Base-by-base conservation (phyloP, 257 asterid species). In the Scutellaria baicalensis region DNA sequence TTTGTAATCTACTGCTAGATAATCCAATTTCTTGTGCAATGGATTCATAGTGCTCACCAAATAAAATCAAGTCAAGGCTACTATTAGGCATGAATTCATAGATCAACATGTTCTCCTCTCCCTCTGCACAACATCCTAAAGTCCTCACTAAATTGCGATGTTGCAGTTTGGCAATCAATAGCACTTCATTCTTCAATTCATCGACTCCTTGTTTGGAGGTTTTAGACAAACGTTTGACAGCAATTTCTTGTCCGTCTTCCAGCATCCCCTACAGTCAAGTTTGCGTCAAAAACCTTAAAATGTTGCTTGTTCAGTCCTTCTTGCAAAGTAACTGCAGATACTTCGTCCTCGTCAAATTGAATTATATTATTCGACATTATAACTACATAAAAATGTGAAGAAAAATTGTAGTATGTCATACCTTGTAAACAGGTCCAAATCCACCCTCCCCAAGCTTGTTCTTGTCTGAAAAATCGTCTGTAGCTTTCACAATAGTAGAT, bases 131-230 rank as follows among this genome's bases (percentile, higher is more conserved):
- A 6, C 51, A 58, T 9, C 75, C 75, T 12, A 59, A 10, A 7
- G 33, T 18, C 20, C 68, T 59, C 42, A 70, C 68, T 60, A 70
- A 12, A 35, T 70, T 70, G 3, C 68, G 50, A 35, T 70, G 68
- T 51, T 70, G 75, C 13, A 70, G 75, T 59, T 70, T 70, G 50
- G 75, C 75, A 1, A 70, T 70, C 42, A 70, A 20, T 2, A 59
- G 47, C 51, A 69, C 59, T 58, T 69, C 75, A 9, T 69, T 69
- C 23, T 69, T 69, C 42, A 70, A 5, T 4, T 70, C 67, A 1
- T 47, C 8, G 5, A 70, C 75, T 47, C 75, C 75, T 47, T 70
- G 75, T 8, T 1, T 2, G 0, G 75, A 70, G 14, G 40, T 59
- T 47, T 59, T 59, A 0, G 75, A 45, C 43, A 70, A 47, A 1